Conservation (phyloP, 1,284 basidiomycete genomes). For the Trichosporon sp. region DNA sequence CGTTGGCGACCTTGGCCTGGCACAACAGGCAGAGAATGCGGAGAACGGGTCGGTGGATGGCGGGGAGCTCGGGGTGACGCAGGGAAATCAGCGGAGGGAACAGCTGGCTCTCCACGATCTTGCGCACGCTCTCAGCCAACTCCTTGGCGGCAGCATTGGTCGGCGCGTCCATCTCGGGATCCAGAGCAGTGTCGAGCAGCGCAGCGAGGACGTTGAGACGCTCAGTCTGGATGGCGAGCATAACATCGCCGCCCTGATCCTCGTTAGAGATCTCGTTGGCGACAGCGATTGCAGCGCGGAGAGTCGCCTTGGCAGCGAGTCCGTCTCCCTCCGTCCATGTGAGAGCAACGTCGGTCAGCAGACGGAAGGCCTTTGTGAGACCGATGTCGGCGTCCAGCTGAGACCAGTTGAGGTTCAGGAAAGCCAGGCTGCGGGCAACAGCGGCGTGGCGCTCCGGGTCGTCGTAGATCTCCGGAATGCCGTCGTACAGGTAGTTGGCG, state of each 20-base stretch:
- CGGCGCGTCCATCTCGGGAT: constrained; percentile 56
- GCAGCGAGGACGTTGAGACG: constrained; percentile 69
- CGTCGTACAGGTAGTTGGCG: constrained; percentile 66
- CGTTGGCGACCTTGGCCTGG: constrained; percentile 14
- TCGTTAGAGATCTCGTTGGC: constrained; percentile 67
- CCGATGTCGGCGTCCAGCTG: constrained; percentile 71
- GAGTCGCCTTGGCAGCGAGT: constrained; percentile 56
- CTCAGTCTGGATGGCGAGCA: constrained; percentile 72
- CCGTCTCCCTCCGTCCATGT: constrained; percentile 62
- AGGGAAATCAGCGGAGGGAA: constrained; percentile 73
- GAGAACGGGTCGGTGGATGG: constrained; percentile 75
- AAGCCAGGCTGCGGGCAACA: constrained; percentile 44
- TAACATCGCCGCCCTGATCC: constrained; percentile 71
- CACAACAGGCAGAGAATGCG: constrained; percentile 71
- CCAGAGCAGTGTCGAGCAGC: constrained; percentile 65
- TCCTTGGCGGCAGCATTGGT: constrained; percentile 43
- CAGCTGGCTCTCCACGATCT: constrained; percentile 65
- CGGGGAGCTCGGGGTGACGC: constrained; percentile 60
- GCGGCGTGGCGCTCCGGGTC: constrained; percentile 48
- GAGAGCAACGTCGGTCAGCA: constrained; percentile 61
- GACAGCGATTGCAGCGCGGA: constrained; percentile 61
- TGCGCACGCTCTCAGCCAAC: constrained; percentile 62
- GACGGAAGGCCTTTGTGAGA: constrained; percentile 73
- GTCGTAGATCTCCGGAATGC: constrained; percentile 20
- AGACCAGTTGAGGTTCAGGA: constrained; percentile 61